Conservation (phyloP, 2,329 filamentous ascomycete genomes). For the Pseudofabraea citricarpa region DNA sequence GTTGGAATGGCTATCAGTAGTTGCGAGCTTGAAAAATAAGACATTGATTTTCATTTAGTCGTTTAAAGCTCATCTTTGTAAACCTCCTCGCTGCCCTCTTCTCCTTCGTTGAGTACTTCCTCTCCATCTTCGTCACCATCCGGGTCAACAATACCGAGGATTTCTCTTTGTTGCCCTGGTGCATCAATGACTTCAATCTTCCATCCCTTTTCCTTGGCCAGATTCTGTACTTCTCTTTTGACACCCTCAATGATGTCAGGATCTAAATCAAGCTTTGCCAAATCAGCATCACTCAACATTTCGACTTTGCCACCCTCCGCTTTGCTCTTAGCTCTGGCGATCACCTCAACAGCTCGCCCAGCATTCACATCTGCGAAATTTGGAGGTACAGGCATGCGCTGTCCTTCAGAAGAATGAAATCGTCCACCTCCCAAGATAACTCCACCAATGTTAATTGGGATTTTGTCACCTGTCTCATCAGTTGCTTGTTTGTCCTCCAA, state of each 20-base stretch:
- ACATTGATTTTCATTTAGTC: slow-evolving; percentile 11
- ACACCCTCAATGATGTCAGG: slow-evolving; percentile 65
- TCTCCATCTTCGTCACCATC: slow-evolving; percentile 46
- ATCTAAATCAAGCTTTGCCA: slow-evolving; percentile 55
- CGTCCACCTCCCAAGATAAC: slow-evolving; percentile 23
- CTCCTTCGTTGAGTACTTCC: slow-evolving; percentile 38
- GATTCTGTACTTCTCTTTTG: slow-evolving; percentile 59
- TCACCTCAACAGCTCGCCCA: slow-evolving; percentile 17
- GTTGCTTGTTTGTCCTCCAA: slow-evolving; percentile 15
- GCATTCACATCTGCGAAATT: slow-evolving; percentile 43
- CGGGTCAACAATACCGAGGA: slow-evolving; percentile 64
- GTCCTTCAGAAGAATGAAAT: slow-evolving; percentile 23
- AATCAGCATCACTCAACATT: slow-evolving; percentile 56
- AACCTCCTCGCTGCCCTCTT: slow-evolving; percentile 44
- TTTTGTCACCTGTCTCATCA: slow-evolving; percentile 33
- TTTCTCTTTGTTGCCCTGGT: slow-evolving; percentile 53
- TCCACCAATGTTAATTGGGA: slow-evolving; percentile 24
- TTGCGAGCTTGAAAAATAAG: too few relatives aligned
- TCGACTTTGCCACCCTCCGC: slow-evolving; percentile 24
- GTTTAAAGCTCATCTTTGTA: slow-evolving; percentile 52
- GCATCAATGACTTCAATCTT: slow-evolving; percentile 74
- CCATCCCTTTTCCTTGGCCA: slow-evolving; percentile 71
- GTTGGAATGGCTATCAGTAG: too few relatives aligned
- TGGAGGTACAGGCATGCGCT: slow-evolving; percentile 22
- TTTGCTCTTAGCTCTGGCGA: slow-evolving; percentile 18